Base-by-base conservation (phyloP, 768 basidiomycete genomes). In the Gautieria morchelliformis region DNA sequence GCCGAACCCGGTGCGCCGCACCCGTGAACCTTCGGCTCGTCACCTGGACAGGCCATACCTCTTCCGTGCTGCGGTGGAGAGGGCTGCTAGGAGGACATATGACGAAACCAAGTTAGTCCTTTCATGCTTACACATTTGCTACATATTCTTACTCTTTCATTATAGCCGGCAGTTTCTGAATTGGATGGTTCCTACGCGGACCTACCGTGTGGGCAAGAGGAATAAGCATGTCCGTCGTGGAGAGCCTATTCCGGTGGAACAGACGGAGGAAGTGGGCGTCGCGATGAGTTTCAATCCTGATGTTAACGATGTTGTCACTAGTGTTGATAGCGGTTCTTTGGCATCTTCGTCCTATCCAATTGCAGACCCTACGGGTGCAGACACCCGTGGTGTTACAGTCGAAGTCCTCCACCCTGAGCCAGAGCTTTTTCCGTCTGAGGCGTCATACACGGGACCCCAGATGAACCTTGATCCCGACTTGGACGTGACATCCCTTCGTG, bases 141-240 rank as follows among this genome's bases (percentile, higher is more conserved):
- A n/a, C n/a, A 5, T 6, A 55, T 6, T 24, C 14, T 12, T 32
- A 44, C n/a, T 11, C 40, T 17, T 44, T 19, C 40, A 5, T 24
- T 42, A 17, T n/a, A 55, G 53, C 40, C 5, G 53, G 30, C 15
- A 55, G 24, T 55, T 55, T 35, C 53, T 40, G 19, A 10, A 6
- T 44, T 55, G 53, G 53, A 55, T 55, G 53, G 15, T 24, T 12
- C 53, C 53, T 8, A 24, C 53, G 17, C 53, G 53, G 15, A 44
- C 17, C 40, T 55, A 44, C 30, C 44, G 44, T 40, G 44, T 20
- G n/a, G n/a, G n/a, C n/a, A n/a, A n/a, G 17, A 39, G 20, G 14
- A 45, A 33, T 14, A 41, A 20, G 19, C 44, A 24, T 32, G 44
- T 55, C 19, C 53, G 19, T 55, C 10, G 53, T 11, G 53, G 53